Base-by-base conservation (phyloP, 2,329 filamentous ascomycete genomes). In the Metarhizium robertsii region DNA sequence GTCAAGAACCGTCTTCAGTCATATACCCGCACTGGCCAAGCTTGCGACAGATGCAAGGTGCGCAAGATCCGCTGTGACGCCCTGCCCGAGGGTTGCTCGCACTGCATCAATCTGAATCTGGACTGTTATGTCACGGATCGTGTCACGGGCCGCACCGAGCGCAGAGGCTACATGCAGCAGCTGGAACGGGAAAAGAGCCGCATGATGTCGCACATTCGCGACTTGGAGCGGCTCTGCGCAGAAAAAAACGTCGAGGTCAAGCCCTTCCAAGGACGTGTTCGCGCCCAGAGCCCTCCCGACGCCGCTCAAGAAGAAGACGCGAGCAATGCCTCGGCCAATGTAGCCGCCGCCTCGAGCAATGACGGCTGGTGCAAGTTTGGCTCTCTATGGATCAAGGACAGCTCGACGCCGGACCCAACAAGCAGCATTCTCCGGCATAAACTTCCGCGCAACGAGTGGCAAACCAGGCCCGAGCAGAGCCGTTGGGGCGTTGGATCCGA, bases 11-110 rank as follows among this genome's bases (percentile, higher is more conserved):
- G 79, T 54, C 68, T 82, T 48, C 75, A 78, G 60, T 76, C 77
- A 3, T 80, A 80, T 60, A 79, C 78, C 20, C 74, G 80, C 56
- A 95, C 90, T 0, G 90, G 90, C 10, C 90, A 95, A 73, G 90
- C 90, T 36, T 95, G 90, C 77, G 90, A 95, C 71, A 80, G 90
- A 55, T 95, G 90, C 79, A 94, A 92, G 80, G 87, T 89, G 70
- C 84, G 90, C 62, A 95, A 95, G 73, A 95, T 95, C 64, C 84
- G 88, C 66, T 95, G 90, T 76, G 90, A 95, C 74, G 86, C 85
- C 54, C 77, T 87, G 45, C 83, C 87, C 36, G 86, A 88, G 61
- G 90, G 89, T 59, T 95, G 90, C 73, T 89, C 88, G 59, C 87
- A 89, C 64, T 95, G 90, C 73, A 75, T 83, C 62, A 84, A 87